Percentiles rank a stretch among this genome's conserved stretches.
Evolutionary conservation across 768 basidiomycete genomes (phyloP).

Genomic region (Boletus subcaerulescens): DNA sequence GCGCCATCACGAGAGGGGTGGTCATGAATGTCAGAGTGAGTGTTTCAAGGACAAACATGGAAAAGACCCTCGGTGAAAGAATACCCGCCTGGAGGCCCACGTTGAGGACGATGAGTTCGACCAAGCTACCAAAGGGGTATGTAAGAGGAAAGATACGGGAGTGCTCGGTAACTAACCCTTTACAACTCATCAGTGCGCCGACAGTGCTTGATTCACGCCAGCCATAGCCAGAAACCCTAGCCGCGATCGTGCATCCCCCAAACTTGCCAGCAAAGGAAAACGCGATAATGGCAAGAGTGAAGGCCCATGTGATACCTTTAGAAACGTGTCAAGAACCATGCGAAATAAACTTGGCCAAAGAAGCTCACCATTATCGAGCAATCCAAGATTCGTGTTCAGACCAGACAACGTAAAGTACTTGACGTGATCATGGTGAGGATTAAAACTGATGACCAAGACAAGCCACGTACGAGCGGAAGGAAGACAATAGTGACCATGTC

Average conservation of each 20-base stretch:
- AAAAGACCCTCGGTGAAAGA: constrained; percentile 73
- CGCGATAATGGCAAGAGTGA: constrained; percentile 71
- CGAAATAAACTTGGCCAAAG: not conserved
- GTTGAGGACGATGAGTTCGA: constrained; percentile 95
- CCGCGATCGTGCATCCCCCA: constrained; percentile 73
- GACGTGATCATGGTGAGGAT: not conserved
- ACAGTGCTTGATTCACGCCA: constrained; percentile 82
- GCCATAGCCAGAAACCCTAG: constrained; percentile 63
- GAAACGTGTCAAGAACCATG: not conserved
- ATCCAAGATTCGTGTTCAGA: constrained; percentile 81
- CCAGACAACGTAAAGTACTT: constrained; percentile 94
- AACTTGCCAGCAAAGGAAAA: constrained; percentile 90
- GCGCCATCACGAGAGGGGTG: constrained; percentile 62
- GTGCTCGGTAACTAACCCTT: constrained; percentile 54
- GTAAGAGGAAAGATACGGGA: not conserved
- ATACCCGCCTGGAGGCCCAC: constrained; percentile 84
- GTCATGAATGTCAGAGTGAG: constrained; percentile 83
- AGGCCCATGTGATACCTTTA: constrained; percentile 81
- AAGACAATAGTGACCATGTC: constrained; percentile 91
- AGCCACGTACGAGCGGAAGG: constrained; percentile 62
- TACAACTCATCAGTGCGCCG: constrained; percentile 93
- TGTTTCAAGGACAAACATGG: constrained; percentile 92
- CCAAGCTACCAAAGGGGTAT: constrained; percentile 48
- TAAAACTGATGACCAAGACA: not conserved
- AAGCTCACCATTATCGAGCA: constrained; percentile 67